These are phyloP conservation scores for Taphrina communis DNA, from an alignment of 1,139 yeast genomes.

Conservation along the genomic window DNA sequence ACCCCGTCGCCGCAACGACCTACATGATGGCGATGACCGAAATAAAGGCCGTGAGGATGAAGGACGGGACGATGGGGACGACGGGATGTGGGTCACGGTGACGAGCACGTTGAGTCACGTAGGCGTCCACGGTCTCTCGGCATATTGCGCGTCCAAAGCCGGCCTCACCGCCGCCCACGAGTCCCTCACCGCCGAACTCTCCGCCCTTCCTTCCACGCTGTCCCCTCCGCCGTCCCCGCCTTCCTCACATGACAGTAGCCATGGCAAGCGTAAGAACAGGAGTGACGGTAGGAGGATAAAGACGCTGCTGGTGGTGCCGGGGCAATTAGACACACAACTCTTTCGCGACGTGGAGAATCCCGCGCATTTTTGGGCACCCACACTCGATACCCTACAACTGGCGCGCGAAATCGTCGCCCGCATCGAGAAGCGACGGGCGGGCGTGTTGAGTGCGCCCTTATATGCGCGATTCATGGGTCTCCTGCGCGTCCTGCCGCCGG, in stretches of 20 bases:
- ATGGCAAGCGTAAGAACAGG: too few species aligned
- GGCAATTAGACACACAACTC: conserved; percentile 77
- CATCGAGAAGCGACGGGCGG: conserved; percentile 65
- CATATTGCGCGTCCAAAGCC: conserved; percentile 89
- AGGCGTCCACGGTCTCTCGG: conserved; percentile 50
- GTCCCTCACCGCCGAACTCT: conserved; percentile 71
- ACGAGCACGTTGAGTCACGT: conserved; percentile 79
- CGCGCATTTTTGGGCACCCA: conserved; percentile 76
- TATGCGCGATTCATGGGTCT: conserved; percentile 77
- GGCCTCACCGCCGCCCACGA: conserved; percentile 86
- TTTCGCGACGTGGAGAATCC: conserved; percentile 77
- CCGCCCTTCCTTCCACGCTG: conserved; percentile 62
- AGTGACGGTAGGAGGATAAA: conserved; percentile 54
- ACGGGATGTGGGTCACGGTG: conserved; percentile 72
- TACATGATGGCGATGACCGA: too few species aligned
- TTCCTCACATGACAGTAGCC: too few species aligned
- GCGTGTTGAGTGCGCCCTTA: conserved; percentile 73
- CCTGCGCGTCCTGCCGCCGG: conserved; percentile 76
- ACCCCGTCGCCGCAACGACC: too few species aligned
- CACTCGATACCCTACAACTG: conserved; percentile 68
- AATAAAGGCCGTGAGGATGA: too few species aligned
- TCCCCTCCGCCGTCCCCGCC: too few species aligned
- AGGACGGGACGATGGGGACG: conserved; percentile 53
- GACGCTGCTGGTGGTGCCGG: conserved; percentile 81
- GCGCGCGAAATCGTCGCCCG: conserved; percentile 66